These are phyloP conservation scores for Umbelopsis isabellina DNA, from an alignment of 192 early-diverging fungal species.

Conservation along the genomic window DNA sequence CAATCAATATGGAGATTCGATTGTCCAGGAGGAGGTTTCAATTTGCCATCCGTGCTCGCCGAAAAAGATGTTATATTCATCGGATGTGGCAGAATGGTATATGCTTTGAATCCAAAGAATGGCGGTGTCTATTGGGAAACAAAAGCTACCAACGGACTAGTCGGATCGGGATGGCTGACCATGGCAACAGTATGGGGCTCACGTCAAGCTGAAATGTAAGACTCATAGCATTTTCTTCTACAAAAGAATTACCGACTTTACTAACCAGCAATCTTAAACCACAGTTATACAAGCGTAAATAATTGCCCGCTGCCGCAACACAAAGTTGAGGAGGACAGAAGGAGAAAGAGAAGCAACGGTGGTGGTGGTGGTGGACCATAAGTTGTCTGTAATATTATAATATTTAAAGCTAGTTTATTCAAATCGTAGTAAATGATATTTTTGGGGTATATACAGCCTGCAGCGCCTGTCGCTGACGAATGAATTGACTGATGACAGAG, in stretches of 20 bases:
- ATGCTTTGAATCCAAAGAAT: slow-evolving; percentile 13
- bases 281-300: background rate
- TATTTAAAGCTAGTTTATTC: too few relatives aligned
- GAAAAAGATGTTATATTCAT: slow-evolving; percentile 17
- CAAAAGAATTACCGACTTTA: background rate
- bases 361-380: too few relatives aligned
- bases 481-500: background rate
- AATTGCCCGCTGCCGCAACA: background rate
- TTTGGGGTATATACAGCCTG: background rate
- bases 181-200: slow-evolving; percentile 29
- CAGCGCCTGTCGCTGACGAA: background rate
- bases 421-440: background rate
- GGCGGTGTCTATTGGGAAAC: slow-evolving; percentile 18
- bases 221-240: too few relatives aligned
- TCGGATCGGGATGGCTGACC: slow-evolving; percentile 20
- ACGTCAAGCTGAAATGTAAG: slow-evolving; percentile 17
- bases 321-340: background rate
- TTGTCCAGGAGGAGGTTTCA: slow-evolving; percentile 23
- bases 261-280: background rate
- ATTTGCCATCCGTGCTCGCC: background rate
- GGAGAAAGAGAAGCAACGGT: background rate
- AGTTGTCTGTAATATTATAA: too few relatives aligned
- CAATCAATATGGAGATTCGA: slow-evolving; percentile 6
- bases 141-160: background rate
- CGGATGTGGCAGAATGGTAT: slow-evolving; percentile 19